Percentiles rank a stretch among this genome's conserved stretches.
Conservation (phyloP, 2,329 filamentous ascomycete genomes). For the Lachnellula arida region DNA sequence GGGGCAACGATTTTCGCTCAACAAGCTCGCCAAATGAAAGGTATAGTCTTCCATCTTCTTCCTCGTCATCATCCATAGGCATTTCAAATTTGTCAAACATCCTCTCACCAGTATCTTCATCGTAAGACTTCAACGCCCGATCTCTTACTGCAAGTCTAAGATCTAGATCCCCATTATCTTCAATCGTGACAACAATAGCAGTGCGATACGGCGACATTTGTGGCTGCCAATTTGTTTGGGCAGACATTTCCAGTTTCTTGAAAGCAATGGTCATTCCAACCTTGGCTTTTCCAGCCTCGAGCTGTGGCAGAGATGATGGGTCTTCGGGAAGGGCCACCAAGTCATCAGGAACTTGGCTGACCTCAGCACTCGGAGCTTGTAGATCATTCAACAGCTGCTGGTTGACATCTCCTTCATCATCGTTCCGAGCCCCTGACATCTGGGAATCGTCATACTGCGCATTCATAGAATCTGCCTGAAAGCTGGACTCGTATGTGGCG, state of each 20-base stretch:
- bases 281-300: constrained; percentile 46
- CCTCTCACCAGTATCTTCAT: constrained; percentile 64
- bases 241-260: constrained; percentile 58
- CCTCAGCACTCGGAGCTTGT: constrained; percentile 23
- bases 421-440: constrained; percentile 15
- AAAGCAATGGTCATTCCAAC: constrained; percentile 64
- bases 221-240: constrained; percentile 62
- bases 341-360: constrained; percentile 52
- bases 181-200: constrained; percentile 56
- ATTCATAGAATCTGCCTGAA: constrained; percentile 30
- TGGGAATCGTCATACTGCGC: constrained; percentile 23
- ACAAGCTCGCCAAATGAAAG: constrained; percentile 59
- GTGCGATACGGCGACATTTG: constrained; percentile 58
- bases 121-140: constrained; percentile 53
- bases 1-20: constrained; percentile 59
- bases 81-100: constrained; percentile 76
- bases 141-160: constrained; percentile 68
- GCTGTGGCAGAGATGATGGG: constrained; percentile 44
- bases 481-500: constrained; percentile 28
- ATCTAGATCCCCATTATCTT: constrained; percentile 49
- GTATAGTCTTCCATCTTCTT: constrained; percentile 54
- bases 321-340: constrained; percentile 59
- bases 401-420: constrained; percentile 30
- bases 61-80: constrained; percentile 54
- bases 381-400: constrained; percentile 25